Evolutionary conservation across 495 filamentous ascomycete genomes (phyloP), one percentile per base, ranked within the genome.

Genomic region (Umbilicaria muhlenbergii): DNA sequence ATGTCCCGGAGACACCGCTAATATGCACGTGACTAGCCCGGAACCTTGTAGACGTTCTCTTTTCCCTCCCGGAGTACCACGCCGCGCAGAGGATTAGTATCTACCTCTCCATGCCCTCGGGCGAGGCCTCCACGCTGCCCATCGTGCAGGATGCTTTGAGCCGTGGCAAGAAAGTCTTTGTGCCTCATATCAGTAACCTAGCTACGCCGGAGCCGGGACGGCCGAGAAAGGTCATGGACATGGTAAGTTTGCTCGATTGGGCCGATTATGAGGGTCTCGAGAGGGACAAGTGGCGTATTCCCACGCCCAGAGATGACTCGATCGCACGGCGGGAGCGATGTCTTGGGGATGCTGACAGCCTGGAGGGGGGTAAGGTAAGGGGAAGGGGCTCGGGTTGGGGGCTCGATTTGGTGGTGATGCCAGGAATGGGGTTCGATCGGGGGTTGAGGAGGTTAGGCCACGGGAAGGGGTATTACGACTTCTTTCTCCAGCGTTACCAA

Each of bases 391-490:
- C 62, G 43, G 59, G 62, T 33, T 63, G 66, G n/a, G 74, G 77
- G 11, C 60, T 94, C 35, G 87, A 98, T 58, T 55, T 96, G 46
- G 77, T 98, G 41, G 71, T 98, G 16, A 78, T 96, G 78, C 91
- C 91, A 2, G 91, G 91, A 12, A 82, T 96, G 60, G 91, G 84
- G 8, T 98, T 96, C 58, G 89, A 94, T 59, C 54, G 63, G 11
- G 69, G 67, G 31, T 75, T 89, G 43, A 71, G 78, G 49, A 69
- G 91, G 55, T 67, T 95, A 11, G 91, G 91, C 8, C 92, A 98
- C 67, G 91, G 91, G 41, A 94, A 84, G 67, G 91, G 92, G 37
- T 98, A 87, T 62, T 98, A 96, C 73, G 91, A 98, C 62, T 78
- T 75, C 64, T 98, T 92, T 60, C 61, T 98, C 57, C 69, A 78